phyloP scores from a whole-genome alignment of 192 early-diverging fungal species.

The Backusella morwellensis region DNA sequence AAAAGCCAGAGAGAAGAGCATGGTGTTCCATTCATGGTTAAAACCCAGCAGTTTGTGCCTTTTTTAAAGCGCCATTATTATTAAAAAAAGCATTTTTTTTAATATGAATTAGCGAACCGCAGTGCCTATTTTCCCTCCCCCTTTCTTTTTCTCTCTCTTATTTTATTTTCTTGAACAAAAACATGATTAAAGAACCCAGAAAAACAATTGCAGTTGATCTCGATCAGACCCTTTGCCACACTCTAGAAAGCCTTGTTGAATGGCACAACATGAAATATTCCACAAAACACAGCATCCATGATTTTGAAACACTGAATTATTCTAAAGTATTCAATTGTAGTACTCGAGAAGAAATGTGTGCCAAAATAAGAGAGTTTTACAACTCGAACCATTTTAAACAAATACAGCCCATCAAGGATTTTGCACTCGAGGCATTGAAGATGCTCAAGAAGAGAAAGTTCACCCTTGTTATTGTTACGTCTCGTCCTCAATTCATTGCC shows the following conservation, averaged over 20 bases:
- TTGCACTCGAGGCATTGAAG: constrained; percentile 52
- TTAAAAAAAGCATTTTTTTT: constrained; percentile 36
- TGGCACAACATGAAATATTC: constrained; percentile 56
- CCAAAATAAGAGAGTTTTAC: constrained; percentile 58
- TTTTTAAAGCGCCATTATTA: constrained; percentile 33
- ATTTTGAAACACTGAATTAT: constrained; percentile 48
- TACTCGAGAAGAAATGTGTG: constrained; percentile 46
- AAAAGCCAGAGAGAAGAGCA: background rate
- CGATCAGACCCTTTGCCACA: constrained; percentile 54
- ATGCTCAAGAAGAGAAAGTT: constrained; percentile 52
- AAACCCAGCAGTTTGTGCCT: constrained; percentile 33
- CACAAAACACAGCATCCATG: constrained; percentile 41
- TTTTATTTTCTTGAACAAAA: constrained; percentile 1
- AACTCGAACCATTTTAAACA: constrained; percentile 48
- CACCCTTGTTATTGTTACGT: constrained; percentile 55
- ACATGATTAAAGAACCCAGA: background rate
- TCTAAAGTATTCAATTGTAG: constrained; percentile 54
- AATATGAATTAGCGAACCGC: constrained; percentile 7
- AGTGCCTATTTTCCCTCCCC: background rate
- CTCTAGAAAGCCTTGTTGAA: constrained; percentile 45
- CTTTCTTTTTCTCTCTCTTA: background rate
- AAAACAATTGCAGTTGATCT: constrained; percentile 49
- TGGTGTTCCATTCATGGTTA: background rate
- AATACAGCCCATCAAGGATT: constrained; percentile 50
- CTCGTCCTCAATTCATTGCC: constrained; percentile 57